Conservation (phyloP, 345 rosid genomes). For the Populus nigra region DNA sequence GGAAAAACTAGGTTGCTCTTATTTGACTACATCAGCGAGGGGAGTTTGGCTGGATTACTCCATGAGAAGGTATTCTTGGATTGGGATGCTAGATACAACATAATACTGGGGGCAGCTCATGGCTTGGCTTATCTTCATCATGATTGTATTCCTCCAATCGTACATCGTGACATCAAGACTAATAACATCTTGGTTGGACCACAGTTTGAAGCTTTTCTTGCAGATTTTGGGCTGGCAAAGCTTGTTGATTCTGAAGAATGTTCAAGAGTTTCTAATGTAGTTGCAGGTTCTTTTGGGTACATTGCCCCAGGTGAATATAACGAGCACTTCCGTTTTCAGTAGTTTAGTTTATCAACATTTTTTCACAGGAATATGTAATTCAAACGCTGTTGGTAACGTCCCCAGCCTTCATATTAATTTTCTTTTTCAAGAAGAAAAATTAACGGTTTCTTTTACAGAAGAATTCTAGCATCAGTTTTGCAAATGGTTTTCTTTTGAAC, state of each 20-base stretch:
- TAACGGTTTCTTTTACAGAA: background rate
- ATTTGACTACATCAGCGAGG: slow-evolving; percentile 66
- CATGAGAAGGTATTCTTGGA: slow-evolving; percentile 51
- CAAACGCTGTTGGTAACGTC: background rate
- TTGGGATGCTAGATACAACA: slow-evolving; percentile 69
- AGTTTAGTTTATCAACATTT: background rate
- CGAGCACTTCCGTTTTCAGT: background rate
- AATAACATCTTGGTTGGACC: slow-evolving; percentile 70
- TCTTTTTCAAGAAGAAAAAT: background rate
- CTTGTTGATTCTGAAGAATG: slow-evolving; percentile 47
- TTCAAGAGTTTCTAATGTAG: slow-evolving; percentile 41
- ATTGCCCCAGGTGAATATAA: slow-evolving; percentile 67
- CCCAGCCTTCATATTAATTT: background rate
- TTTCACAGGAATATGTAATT: background rate
- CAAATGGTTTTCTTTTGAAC: background rate
- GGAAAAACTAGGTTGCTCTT: slow-evolving; percentile 59
- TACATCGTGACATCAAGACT: slow-evolving; percentile 71
- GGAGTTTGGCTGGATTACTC: slow-evolving; percentile 59
- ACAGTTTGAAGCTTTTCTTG: slow-evolving; percentile 59
- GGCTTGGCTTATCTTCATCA: slow-evolving; percentile 76
- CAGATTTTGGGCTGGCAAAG: slow-evolving; percentile 77
- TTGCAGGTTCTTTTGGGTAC: slow-evolving; percentile 79
- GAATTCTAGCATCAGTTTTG: background rate
- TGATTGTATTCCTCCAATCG: slow-evolving; percentile 67
- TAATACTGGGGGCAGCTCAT: slow-evolving; percentile 63